A percentile compares a stretch with the other conserved stretches of the same genome.
Evolutionary conservation across 2,329 filamentous ascomycete species (phyloP).

Genomic region (Venturia aucupariae): DNA sequence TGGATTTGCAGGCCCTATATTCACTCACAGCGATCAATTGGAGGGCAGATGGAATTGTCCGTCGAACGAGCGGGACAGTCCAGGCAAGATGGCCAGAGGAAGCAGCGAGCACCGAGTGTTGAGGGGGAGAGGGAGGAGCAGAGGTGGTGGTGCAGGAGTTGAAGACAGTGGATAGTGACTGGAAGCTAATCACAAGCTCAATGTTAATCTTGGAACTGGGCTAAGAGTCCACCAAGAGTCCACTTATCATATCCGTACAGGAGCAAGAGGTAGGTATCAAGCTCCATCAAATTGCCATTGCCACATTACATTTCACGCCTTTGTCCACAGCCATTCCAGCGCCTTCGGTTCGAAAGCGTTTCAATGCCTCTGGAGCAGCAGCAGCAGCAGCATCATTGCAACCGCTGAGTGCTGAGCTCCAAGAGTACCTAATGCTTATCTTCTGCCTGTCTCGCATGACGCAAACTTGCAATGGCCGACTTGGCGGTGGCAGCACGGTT

Average conservation of each 20-base stretch:
- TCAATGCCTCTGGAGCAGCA: too few species aligned
- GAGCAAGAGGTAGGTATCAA: too few species aligned
- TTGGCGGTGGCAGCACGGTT: neutral
- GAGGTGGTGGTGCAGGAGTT: neutral
- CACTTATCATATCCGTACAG: neutral
- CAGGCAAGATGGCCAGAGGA: neutral
- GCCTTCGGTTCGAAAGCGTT: neutral
- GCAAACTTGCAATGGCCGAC: neutral
- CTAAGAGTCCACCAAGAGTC: neutral
- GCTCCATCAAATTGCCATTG: neutral
- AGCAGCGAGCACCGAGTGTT: neutral
- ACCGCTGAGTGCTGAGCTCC: neutral
- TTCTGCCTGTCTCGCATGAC: neutral
- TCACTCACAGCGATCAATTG: neutral
- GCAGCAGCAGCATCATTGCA: neutral
- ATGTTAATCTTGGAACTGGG: too few species aligned
- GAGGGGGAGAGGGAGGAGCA: neutral
- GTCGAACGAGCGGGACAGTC: neutral
- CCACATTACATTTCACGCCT: neutral
- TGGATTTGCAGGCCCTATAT: neutral
- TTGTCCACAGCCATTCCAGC: neutral
- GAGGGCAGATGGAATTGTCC: constrained; percentile 1
- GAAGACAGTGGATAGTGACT: too few species aligned
- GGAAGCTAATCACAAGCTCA: too few species aligned
- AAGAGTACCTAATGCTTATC: neutral